Evolutionary conservation across 2,329 filamentous ascomycete genomes (phyloP).

Genomic region (Pseudogymnoascus sp.): DNA sequence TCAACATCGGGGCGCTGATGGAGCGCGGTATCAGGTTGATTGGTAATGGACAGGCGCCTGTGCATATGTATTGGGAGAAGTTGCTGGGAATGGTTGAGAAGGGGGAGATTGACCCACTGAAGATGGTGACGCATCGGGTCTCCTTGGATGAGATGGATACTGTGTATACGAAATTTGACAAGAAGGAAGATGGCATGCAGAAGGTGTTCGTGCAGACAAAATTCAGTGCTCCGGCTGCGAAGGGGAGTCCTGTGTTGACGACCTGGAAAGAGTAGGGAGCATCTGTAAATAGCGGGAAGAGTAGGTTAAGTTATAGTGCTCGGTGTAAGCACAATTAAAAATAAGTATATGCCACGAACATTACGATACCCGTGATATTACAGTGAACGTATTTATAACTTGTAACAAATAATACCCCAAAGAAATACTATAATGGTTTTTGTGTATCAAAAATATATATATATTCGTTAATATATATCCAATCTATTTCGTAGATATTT

Average conservation of each 20-base stretch:
- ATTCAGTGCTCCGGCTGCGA: slow-evolving; percentile 41
- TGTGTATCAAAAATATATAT: not conserved
- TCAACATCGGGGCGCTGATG: slow-evolving; percentile 58
- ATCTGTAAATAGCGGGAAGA: not conserved
- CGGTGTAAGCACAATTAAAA: not conserved
- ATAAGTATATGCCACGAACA: not conserved
- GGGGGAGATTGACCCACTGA: slow-evolving; percentile 62
- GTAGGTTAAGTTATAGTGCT: not conserved
- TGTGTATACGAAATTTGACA: slow-evolving; percentile 55
- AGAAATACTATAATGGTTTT: not conserved
- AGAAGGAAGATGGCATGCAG: slow-evolving; percentile 61
- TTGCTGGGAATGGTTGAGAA: slow-evolving; percentile 60
- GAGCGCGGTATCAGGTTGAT: slow-evolving; percentile 55
- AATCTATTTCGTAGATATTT: not conserved
- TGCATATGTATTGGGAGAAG: slow-evolving; percentile 73
- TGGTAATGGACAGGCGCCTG: slow-evolving; percentile 56
- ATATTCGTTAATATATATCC: not conserved
- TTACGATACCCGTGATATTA: not conserved
- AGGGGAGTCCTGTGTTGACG: slow-evolving; percentile 37
- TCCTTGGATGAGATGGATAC: slow-evolving; percentile 63
- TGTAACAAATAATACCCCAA: not conserved
- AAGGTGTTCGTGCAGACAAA: slow-evolving; percentile 64
- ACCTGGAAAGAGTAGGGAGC: slow-evolving; percentile 24
- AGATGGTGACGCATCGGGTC: slow-evolving; percentile 76
- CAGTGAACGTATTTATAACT: not conserved